These are phyloP conservation scores for Aspergillus sclerotiicarbonarius DNA, from an alignment of 495 filamentous ascomycete genomes.

Conservation along the genomic window DNA sequence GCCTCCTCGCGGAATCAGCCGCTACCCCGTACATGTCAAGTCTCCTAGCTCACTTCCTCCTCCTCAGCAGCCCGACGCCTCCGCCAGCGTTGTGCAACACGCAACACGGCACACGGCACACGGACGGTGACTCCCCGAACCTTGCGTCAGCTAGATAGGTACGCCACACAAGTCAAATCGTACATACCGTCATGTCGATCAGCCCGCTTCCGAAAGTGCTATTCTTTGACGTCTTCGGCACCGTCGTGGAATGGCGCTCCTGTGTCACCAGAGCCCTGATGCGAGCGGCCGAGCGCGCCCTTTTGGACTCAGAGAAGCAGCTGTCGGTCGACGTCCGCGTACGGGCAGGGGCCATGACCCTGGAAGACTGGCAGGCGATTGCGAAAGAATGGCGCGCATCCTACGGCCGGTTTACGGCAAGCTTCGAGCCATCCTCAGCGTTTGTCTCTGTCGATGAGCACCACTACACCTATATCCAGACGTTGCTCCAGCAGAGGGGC, in stretches of 20 bases:
- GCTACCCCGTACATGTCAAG: neutral
- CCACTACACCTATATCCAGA: constrained; percentile 58
- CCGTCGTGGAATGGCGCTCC: constrained; percentile 69
- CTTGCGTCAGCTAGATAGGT: neutral
- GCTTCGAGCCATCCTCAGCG: constrained; percentile 37
- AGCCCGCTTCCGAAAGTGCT: constrained; percentile 40
- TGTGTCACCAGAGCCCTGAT: constrained; percentile 55
- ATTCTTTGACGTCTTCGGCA: constrained; percentile 74
- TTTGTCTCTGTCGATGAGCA: constrained; percentile 67
- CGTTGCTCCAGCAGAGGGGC: constrained; percentile 52
- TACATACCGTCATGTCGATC: constrained; percentile 27
- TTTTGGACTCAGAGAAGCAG: constrained; percentile 43
- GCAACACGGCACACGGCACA: no score
- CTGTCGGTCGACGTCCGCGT: constrained; percentile 45
- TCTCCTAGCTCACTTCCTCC: neutral
- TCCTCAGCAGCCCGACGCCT: neutral
- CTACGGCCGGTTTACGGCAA: constrained; percentile 60
- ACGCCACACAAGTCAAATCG: neutral
- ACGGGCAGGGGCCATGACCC: constrained; percentile 48
- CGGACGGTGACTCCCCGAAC: neutral
- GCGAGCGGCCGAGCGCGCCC: constrained; percentile 32
- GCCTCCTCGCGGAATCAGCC: neutral
- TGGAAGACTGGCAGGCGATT: constrained; percentile 58
- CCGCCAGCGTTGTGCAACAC: neutral
- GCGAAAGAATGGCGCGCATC: constrained; percentile 65